phyloP scores from a whole-genome alignment of 78 protist genomes.

The Paratrimastix pyriformis region DNA sequence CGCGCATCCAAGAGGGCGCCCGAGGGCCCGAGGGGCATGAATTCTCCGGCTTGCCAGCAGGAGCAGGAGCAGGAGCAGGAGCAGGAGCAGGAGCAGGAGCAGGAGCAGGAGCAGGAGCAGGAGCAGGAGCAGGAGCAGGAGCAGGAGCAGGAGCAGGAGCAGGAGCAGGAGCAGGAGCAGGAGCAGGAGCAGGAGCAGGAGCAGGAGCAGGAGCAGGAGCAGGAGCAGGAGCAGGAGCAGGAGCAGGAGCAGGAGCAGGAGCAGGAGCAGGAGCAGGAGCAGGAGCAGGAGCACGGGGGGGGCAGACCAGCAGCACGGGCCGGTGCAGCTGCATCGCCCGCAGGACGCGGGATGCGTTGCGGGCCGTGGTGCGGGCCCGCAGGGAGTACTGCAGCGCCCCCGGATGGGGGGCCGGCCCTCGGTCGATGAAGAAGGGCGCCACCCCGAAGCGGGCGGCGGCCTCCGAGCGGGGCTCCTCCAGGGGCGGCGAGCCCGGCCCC shows the following conservation, averaged over 20 bases:
- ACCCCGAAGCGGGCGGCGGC: too few relatives aligned
- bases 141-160: conserved; percentile 11
- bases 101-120: too few relatives aligned
- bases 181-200: conserved; percentile 5
- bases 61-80: too few relatives aligned
- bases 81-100: too few relatives aligned
- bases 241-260: conserved; percentile 20
- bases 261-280: conserved; percentile 63
- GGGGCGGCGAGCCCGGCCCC: too few relatives aligned
- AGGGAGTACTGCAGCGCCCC: conserved; percentile 48
- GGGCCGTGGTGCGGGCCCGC: conserved; percentile 76
- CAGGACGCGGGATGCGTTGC: conserved; percentile 69
- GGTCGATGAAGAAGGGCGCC: neutral
- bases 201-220: neutral
- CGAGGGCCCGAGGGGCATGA: too few relatives aligned
- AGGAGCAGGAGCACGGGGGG: conserved; percentile 36
- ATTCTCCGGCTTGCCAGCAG: too few relatives aligned
- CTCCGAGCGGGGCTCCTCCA: too few relatives aligned
- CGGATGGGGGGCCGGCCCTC: neutral
- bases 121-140: neutral
- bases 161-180: neutral
- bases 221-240: conserved; percentile 1
- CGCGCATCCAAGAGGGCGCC: conserved; percentile 18
- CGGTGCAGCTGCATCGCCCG: conserved; percentile 67
- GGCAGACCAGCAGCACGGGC: neutral